phyloP scores from a whole-genome alignment of 495 filamentous ascomycete species.

The Tuber brumale region DNA sequence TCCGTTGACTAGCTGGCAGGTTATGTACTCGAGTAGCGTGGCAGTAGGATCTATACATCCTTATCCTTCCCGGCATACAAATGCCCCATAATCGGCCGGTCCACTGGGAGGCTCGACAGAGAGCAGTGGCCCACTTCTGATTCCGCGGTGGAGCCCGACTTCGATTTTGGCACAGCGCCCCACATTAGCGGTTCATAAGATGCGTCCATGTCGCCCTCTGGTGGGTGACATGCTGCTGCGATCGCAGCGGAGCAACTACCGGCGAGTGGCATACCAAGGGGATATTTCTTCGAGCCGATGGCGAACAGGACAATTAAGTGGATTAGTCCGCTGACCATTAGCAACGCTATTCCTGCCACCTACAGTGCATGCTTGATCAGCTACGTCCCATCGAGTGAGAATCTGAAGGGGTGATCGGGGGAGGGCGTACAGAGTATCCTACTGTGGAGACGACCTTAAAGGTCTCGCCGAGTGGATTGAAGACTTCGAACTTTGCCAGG shows the following conservation, averaged over 20 bases:
- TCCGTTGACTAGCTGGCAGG: not conserved
- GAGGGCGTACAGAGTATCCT: not conserved
- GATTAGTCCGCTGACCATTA: not conserved
- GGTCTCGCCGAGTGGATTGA: not conserved
- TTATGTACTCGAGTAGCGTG: not conserved
- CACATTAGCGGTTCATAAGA: not conserved
- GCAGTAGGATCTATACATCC: not conserved
- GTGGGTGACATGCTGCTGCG: conserved; percentile 22
- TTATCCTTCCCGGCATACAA: conserved; percentile 4
- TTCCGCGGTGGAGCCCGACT: not conserved
- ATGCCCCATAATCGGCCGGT: not conserved
- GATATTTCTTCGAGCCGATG: not conserved
- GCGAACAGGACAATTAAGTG: not conserved
- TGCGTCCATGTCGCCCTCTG: not conserved
- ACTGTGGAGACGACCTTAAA: conserved; percentile 1
- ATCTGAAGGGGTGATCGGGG: not conserved
- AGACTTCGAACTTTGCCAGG: conserved; percentile 31
- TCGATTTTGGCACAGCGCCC: not conserved
- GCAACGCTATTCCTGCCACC: not conserved
- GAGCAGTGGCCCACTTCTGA: not conserved
- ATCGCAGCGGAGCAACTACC: conserved; percentile 21
- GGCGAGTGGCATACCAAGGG: conserved; percentile 9
- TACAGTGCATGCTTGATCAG: not conserved
- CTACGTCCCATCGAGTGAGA: not conserved
- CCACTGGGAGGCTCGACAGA: not conserved